phyloP scores from a whole-genome alignment of 148 eudicot species.

The Silene uniflora region DNA sequence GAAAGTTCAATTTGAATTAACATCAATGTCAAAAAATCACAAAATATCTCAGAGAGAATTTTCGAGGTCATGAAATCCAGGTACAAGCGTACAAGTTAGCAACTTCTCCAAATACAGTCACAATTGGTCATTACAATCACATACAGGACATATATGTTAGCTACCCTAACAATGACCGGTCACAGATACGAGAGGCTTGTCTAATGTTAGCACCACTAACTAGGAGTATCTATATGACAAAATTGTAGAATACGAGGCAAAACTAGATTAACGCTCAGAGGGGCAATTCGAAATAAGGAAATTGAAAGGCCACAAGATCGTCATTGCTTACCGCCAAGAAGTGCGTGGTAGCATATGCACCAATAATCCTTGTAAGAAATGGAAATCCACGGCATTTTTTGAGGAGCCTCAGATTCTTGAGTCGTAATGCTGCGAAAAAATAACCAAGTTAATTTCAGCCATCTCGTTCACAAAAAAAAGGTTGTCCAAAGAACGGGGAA shows the following conservation, averaged over 20 bases:
- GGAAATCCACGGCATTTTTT: conserved; percentile 63
- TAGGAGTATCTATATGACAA: not conserved
- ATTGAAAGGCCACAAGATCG: not conserved
- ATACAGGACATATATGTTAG: not conserved
- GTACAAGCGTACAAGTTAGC: not conserved
- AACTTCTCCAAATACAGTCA: not conserved
- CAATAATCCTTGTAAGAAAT: conserved; percentile 76
- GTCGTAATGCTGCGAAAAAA: conserved; percentile 40
- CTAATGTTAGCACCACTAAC: not conserved
- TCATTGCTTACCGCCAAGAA: conserved; percentile 44
- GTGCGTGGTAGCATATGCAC: conserved; percentile 65
- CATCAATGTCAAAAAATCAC: not conserved
- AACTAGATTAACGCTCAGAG: not conserved
- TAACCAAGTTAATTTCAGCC: not conserved
- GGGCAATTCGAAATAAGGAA: not conserved
- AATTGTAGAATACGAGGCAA: not conserved
- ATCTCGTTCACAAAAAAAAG: not conserved
- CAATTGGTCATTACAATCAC: not conserved
- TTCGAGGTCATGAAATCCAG: not conserved
- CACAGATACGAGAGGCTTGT: not conserved
- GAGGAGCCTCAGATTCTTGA: conserved; percentile 39
- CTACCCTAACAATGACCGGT: conserved; percentile 1
- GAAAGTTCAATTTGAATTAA: not conserved
- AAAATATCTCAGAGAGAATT: not conserved
- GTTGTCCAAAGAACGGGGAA: not conserved